These are phyloP conservation scores for Colletotrichum melonis DNA, from an alignment of 2,329 filamentous ascomycete species.

Conservation along the genomic window DNA sequence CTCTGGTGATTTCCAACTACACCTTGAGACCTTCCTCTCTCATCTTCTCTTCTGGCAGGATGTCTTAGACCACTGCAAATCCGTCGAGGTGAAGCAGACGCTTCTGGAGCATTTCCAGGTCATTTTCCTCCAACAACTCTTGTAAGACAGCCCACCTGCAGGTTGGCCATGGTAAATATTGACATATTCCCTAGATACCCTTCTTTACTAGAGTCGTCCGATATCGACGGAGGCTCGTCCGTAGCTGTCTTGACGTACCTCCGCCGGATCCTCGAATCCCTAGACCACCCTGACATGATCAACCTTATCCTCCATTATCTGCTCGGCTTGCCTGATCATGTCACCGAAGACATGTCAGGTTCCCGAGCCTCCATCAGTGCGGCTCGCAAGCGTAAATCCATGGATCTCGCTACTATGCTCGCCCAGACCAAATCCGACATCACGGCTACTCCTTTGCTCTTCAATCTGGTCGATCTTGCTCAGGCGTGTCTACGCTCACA, in stretches of 20 bases:
- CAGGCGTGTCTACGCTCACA: constrained; percentile 85
- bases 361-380: constrained; percentile 69
- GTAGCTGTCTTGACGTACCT: constrained; percentile 96
- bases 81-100: constrained; percentile 90
- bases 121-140: constrained; percentile 91
- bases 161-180: constrained; percentile 20
- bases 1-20: constrained; percentile 80
- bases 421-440: constrained; percentile 76
- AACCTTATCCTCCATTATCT: constrained; percentile 94
- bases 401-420: constrained; percentile 86
- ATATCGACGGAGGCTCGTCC: constrained; percentile 95
- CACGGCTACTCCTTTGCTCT: constrained; percentile 83
- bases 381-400: constrained; percentile 85
- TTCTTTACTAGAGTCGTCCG: constrained; percentile 94
- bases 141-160: constrained; percentile 66
- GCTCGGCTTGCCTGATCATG: constrained; percentile 78
- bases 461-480: constrained; percentile 92
- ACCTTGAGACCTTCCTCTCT: constrained; percentile 92
- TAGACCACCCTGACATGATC: constrained; percentile 94
- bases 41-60: constrained; percentile 99
- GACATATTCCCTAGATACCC: constrained; percentile 71
- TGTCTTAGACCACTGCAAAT: constrained; percentile 94
- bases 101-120: constrained; percentile 97
- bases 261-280: constrained; percentile 86
- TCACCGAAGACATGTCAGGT: constrained; percentile 48